These are phyloP conservation scores for Achaetomium macrosporum DNA, from an alignment of 2,329 filamentous ascomycete species.

Conservation along the genomic window DNA sequence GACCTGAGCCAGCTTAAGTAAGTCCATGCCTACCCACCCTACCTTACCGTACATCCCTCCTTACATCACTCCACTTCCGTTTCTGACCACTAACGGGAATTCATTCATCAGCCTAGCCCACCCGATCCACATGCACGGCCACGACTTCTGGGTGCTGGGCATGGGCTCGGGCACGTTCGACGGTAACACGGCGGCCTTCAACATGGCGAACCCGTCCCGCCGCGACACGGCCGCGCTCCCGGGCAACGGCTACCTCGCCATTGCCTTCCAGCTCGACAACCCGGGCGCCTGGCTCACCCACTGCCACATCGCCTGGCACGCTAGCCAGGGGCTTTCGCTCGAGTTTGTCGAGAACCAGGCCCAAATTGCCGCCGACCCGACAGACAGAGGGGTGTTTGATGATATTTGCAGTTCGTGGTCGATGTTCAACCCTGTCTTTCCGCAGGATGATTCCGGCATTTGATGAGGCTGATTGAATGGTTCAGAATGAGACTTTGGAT, in stretches of 20 bases:
- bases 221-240: conserved; percentile 44
- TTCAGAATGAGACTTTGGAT: neutral
- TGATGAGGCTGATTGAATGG: neutral
- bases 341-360: conserved; percentile 39
- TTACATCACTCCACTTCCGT: neutral
- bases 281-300: conserved; percentile 45
- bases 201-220: conserved; percentile 39
- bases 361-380: conserved; percentile 8
- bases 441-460: conserved; percentile 18
- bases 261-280: conserved; percentile 47
- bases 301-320: conserved; percentile 47
- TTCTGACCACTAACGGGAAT: neutral
- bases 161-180: conserved; percentile 28
- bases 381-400: conserved; percentile 3
- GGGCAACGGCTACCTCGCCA: conserved; percentile 39
- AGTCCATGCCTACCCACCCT: neutral
- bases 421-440: conserved; percentile 2
- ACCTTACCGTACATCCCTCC: no score
- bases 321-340: conserved; percentile 41
- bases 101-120: conserved; percentile 22
- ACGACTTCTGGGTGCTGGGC: conserved; percentile 37
- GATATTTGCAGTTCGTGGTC: conserved; percentile 9
- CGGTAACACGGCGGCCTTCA: conserved; percentile 12
- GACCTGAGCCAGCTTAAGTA: conserved; percentile 11
- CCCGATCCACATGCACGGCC: conserved; percentile 41